phyloP scores from a whole-genome alignment of 2,329 filamentous ascomycete genomes.

The Teratosphaeria viscida region DNA sequence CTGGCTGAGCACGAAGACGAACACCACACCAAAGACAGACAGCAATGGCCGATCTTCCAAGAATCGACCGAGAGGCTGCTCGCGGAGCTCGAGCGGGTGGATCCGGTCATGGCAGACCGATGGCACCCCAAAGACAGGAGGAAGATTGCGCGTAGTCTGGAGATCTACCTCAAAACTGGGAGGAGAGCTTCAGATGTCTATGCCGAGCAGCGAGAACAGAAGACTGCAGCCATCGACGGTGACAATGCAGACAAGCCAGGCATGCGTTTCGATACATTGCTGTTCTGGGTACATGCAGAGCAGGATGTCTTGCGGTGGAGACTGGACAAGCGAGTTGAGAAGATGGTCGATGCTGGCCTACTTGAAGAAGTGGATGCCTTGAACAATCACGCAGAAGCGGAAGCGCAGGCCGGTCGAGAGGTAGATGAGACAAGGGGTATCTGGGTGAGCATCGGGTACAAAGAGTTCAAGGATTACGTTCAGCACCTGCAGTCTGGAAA shows the following conservation, averaged over 20 bases:
- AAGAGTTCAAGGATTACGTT: conserved; percentile 72
- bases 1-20: conserved; percentile 38
- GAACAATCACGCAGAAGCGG: conserved; percentile 36
- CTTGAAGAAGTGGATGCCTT: conserved; percentile 52
- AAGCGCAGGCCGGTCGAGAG: conserved; percentile 32
- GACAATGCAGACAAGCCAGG: neutral
- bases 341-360: conserved; percentile 63
- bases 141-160: conserved; percentile 80
- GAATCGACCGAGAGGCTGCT: conserved; percentile 62
- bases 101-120: conserved; percentile 76
- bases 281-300: conserved; percentile 83
- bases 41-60: conserved; percentile 38
- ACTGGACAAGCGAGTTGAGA: conserved; percentile 67
- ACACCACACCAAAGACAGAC: conserved; percentile 13
- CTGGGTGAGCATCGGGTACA: conserved; percentile 95
- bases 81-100: conserved; percentile 63
- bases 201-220: conserved; percentile 50
- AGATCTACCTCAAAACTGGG: conserved; percentile 80
- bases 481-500: conserved; percentile 19
- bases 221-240: neutral
- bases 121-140: conserved; percentile 93
- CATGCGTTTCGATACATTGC: conserved; percentile 48
- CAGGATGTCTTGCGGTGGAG: conserved; percentile 56
- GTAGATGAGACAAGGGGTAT: conserved; percentile 74
- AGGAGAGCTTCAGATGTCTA: conserved; percentile 78